These are phyloP conservation scores for Mycosarcoma maydis DNA, from an alignment of 1,284 basidiomycete species.

Conservation along the genomic window DNA sequence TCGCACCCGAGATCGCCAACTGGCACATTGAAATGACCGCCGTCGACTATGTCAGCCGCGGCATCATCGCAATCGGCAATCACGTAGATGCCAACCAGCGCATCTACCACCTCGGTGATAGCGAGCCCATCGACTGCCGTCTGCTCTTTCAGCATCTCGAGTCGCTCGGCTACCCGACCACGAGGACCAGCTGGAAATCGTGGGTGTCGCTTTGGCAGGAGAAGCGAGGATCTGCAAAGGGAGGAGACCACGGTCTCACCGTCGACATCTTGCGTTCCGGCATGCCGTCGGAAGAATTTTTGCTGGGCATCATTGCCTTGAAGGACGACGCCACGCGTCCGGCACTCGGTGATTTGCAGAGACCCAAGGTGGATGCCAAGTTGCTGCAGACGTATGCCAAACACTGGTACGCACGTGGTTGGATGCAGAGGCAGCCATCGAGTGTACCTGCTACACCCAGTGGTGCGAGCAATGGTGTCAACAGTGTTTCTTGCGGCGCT, in stretches of 20 bases:
- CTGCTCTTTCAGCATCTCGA: slow-evolving; percentile 58
- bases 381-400: slow-evolving; percentile 61
- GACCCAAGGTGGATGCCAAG: slow-evolving; percentile 57
- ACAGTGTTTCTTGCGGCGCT: slow-evolving; percentile 13
- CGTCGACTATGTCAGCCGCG: slow-evolving; percentile 62
- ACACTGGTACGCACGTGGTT: slow-evolving; percentile 64
- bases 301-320: slow-evolving; percentile 56
- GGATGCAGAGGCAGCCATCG: slow-evolving; percentile 50
- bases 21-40: slow-evolving; percentile 66
- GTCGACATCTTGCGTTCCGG: slow-evolving; percentile 61
- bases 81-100: slow-evolving; percentile 52
- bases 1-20: slow-evolving; percentile 57
- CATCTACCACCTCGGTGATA: slow-evolving; percentile 64
- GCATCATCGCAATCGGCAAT: slow-evolving; percentile 57
- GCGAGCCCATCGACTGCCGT: slow-evolving; percentile 54
- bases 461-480: slow-evolving; percentile 13
- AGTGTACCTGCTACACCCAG: slow-evolving; percentile 34
- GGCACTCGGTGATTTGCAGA: slow-evolving; percentile 36
- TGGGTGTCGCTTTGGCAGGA: slow-evolving; percentile 64
- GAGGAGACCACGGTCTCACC: slow-evolving; percentile 54
- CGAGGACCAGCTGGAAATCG: slow-evolving; percentile 54
- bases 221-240: slow-evolving; percentile 44
- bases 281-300: slow-evolving; percentile 58
- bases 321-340: slow-evolving; percentile 60
- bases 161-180: slow-evolving; percentile 59